Base-by-base conservation (phyloP, 257 asterid species). In the Solanum clarkiae region DNA sequence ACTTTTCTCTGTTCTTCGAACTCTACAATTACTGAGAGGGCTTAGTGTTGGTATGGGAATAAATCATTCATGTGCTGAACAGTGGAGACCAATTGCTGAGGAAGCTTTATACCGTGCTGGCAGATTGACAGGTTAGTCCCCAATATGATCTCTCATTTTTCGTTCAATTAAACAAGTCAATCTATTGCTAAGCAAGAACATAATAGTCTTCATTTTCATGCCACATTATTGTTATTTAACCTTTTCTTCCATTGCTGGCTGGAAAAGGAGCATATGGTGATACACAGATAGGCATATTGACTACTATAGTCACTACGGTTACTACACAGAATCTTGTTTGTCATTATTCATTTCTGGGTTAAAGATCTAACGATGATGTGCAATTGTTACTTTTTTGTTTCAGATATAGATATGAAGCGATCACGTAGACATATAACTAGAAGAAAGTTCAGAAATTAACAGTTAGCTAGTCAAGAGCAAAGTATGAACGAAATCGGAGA, bases 61-160 rank as follows among this genome's bases (percentile, higher is more conserved):
- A 84, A 95, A 93, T 87, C 94, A 91, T 87, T 97, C 98, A 12
- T 95, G 98, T 65, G 98, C 98, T 65, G 97, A 97, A 89, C 99
- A 97, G 82, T 97, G 98, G 98, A 92, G 96, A 88, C 96, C 98
- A 36, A 89, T 97, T 83, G 98, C 98, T 77, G 97, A 97, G 90
- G 95, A 95, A 93, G 98, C 93, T 89, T 89, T 97, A 4, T 90
- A 69, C 70, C 87, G n/a, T 90, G 97, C 97, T 0, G 96, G 98
- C 72, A 93, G 97, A 92, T 87, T 92, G 86, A 60, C 87, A 92
- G 95, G 98, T 92, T 4, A 26, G 82, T 51, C 47, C 45, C 1
- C 15, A 26, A 77, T 51, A 51, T 10, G 1, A 77, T 11, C 2
- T 49, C 10, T 0, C 45, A 8, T 51, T 14, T 49, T 75, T 22